These are phyloP conservation scores for Aspergillus eucalypticola DNA, from an alignment of 2,329 filamentous ascomycete species.

Conservation along the genomic window DNA sequence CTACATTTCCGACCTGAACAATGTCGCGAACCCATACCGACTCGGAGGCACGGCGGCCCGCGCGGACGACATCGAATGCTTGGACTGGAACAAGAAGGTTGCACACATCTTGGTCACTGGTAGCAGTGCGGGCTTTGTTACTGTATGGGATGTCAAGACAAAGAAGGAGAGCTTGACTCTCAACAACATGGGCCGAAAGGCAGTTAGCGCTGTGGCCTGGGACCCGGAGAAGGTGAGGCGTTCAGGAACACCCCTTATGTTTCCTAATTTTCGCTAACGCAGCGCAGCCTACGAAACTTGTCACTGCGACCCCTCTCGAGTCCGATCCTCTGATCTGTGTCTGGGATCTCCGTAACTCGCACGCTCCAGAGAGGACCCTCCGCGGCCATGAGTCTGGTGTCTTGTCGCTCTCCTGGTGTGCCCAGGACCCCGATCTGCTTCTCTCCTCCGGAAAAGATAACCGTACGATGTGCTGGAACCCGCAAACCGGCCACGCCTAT, in stretches of 20 bases:
- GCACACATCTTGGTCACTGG: conserved; percentile 94
- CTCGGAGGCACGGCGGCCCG: conserved; percentile 84
- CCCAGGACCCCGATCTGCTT: conserved; percentile 82
- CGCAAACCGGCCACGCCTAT: conserved; percentile 80
- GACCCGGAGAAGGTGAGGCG: conserved; percentile 75
- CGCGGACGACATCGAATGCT: conserved; percentile 90
- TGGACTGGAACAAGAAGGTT: conserved; percentile 99
- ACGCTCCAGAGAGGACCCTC: conserved; percentile 82
- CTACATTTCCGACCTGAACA: conserved; percentile 92
- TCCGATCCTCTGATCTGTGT: conserved; percentile 83
- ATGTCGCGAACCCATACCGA: conserved; percentile 82
- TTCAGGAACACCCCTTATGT: not conserved
- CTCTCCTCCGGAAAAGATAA: conserved; percentile 97
- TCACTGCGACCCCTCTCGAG: conserved; percentile 89
- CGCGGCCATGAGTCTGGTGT: conserved; percentile 94
- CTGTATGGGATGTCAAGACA: conserved; percentile 96
- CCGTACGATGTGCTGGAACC: conserved; percentile 92
- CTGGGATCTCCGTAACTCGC: conserved; percentile 95
- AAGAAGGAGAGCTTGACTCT: conserved; percentile 96
- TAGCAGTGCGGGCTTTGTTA: conserved; percentile 89
- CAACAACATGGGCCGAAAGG: conserved; percentile 84
- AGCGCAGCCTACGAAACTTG: conserved; percentile 73
- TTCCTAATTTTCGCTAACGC: conserved; percentile 17
- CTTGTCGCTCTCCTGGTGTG: conserved; percentile 91
- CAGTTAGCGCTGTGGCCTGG: conserved; percentile 95